phyloP scores from a whole-genome alignment of 176 grass and related monocot species.

The Pharus latifolius region DNA sequence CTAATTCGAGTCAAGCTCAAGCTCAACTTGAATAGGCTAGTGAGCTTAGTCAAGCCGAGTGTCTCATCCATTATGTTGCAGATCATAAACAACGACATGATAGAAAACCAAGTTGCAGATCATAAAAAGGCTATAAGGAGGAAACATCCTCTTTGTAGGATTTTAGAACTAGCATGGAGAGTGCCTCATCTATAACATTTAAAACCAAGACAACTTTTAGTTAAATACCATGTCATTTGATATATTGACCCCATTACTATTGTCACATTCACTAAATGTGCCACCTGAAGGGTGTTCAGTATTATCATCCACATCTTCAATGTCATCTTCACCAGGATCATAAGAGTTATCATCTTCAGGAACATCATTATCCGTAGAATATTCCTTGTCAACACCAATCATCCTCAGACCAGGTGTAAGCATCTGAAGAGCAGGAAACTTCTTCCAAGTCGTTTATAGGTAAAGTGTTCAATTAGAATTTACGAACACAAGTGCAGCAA shows the following conservation, averaged over 20 bases:
- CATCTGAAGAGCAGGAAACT: slow-evolving; percentile 64
- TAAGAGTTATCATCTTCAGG: slow-evolving; percentile 64
- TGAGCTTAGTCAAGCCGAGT: too few relatives aligned
- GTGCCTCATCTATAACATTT: not conserved
- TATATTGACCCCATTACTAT: slow-evolving; percentile 17
- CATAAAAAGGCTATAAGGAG: slow-evolving; percentile 7
- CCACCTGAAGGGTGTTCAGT: slow-evolving; percentile 28
- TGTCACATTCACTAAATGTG: slow-evolving; percentile 47
- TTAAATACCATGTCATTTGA: slow-evolving; percentile 53
- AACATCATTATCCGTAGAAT: slow-evolving; percentile 72
- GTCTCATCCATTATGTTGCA: too few relatives aligned
- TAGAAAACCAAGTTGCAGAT: too few relatives aligned
- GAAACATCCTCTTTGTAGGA: not conserved
- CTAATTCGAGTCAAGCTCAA: too few relatives aligned
- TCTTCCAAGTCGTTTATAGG: slow-evolving; percentile 60
- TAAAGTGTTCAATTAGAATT: slow-evolving; percentile 33
- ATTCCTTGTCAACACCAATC: slow-evolving; percentile 62
- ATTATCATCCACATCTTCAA: slow-evolving; percentile 51
- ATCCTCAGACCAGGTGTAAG: slow-evolving; percentile 76
- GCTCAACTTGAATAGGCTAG: too few relatives aligned
- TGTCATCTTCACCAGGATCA: slow-evolving; percentile 54
- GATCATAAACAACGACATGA: too few relatives aligned
- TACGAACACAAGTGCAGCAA: slow-evolving; percentile 2
- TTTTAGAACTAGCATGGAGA: not conserved
- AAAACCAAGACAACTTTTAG: slow-evolving; percentile 13